Evolutionary conservation across 2,329 filamentous ascomycete genomes (phyloP), one percentile per base, ranked within the genome.

Genomic region (Pseudogymnoascus sp.): DNA sequence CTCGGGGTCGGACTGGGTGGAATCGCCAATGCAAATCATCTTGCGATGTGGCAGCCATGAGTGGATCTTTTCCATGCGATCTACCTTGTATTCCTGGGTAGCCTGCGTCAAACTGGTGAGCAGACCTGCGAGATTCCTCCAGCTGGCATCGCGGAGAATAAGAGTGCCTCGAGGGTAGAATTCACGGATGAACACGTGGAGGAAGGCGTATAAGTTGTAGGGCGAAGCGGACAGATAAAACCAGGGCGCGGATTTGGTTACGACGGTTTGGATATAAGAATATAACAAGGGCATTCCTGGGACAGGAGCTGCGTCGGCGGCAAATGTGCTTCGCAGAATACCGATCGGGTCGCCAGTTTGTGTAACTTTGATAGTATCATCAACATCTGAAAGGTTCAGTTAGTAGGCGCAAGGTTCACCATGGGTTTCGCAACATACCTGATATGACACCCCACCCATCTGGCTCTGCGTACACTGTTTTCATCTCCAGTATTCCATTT

Each of bases 151-250:
- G 40, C 93, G 87, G 5, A 97, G 82, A 37, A 97, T 84, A 66
- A 97, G 81, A 23, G 91, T 91, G 10, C 93, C 93, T 2, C 82
- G 82, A 0, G 89, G 90, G 8, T 87, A 97, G 74, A 89, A 77
- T 1, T 80, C 73, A 62, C 86, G 77, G 37, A 91, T 81, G 76
- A 97, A 97, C 0, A 80, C 74, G 63, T 83, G 86, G 23, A 97
- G 81, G 75, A 97, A 94, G 0, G 90, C 89, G 72, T 97, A 97
- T 8, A 97, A 83, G 69, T 95, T 96, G 78, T 97, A 97, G 0
- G 93, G 93, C 0, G 92, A 96, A 0, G 93, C 92, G 0, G 91
- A 95, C 56, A 97, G 83, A 75, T 97, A 97, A 79, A 96, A 96
- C 82, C 90, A 96, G 0, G 91, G 84, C 1, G 91, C 88, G 7